Evolutionary conservation across 2,329 filamentous ascomycete species (phyloP).

Genomic region (Monosporascus sp.): DNA sequence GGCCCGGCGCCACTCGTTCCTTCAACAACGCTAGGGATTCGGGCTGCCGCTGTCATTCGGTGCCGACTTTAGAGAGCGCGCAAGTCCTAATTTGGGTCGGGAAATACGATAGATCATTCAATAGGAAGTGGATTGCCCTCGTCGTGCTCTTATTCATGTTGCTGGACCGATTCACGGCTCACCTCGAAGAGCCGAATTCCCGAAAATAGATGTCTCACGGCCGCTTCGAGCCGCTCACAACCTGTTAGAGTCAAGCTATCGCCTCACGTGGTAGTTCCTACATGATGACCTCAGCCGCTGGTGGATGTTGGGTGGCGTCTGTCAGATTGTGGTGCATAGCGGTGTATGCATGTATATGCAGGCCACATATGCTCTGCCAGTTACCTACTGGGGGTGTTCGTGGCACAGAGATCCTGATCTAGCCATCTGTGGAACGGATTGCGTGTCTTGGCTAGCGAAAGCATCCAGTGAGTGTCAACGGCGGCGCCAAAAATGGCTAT

Average conservation of each 20-base stretch:
- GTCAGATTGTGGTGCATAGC: not conserved
- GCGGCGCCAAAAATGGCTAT: not conserved
- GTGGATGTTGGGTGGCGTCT: not conserved
- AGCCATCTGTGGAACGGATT: not conserved
- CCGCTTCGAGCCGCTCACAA: not conserved
- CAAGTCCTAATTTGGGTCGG: not conserved
- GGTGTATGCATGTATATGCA: not conserved
- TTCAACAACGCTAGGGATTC: not conserved
- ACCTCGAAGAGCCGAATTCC: not conserved
- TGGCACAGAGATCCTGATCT: not conserved
- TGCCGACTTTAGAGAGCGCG: not conserved
- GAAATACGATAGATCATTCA: not conserved
- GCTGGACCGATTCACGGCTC: not conserved
- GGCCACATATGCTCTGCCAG: not conserved
- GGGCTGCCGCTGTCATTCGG: not conserved
- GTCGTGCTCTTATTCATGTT: not conserved
- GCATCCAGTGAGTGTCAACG: not conserved
- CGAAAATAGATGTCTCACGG: not conserved
- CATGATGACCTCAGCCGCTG: slow-evolving; percentile 1
- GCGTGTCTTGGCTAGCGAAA: not conserved
- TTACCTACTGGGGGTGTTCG: not conserved
- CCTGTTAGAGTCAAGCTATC: not conserved
- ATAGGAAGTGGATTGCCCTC: not conserved
- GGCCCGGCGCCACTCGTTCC: not conserved
- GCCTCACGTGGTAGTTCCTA: not conserved